Base-by-base conservation (phyloP, 108 stramenopile species). In the Chaetoceros tenuissimus region DNA sequence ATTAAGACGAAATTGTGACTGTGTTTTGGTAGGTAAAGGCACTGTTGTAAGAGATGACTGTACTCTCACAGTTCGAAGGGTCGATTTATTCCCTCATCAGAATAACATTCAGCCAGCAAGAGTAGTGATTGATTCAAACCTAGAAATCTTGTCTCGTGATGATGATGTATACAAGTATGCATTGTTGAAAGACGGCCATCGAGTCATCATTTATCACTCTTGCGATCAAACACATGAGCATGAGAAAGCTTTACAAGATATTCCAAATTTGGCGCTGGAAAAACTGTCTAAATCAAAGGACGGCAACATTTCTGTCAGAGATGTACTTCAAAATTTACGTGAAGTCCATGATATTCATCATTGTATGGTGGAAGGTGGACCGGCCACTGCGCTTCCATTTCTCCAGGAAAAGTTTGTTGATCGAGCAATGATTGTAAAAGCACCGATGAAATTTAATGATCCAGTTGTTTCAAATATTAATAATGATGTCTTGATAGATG, bases 311-410 rank as follows among this genome's bases (percentile, higher is more conserved):
- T 81, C 78, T n/a, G 63, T 75, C 26, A 19, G 34, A 19, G 45
- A 55, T 7, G 57, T 81, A 0, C 21, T 77, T 29, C 43, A 72
- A 40, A 69, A 78, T 58, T 63, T 83, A 30, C n/a, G n/a, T n/a
- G 1, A 45, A 34, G 23, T 34, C 46, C 47, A 68, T 57, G 65
- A 66, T 27, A 46, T 86, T 16, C 56, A 70, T n/a, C 89, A 90
- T 62, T 59, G 86, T 10, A 84, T 90, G 82, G 82, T 90, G 29
- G 89, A 90, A 71, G 89, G 89, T 31, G 89, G 89, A 27, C 89
- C 89, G 19, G 47, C 61, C 3, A 84, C 84, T 3, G 89, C 89
- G 47, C 68, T 31, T 34, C 48, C 53, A 7, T 90, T 90, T 58
- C 59, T 90, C 5, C 22, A 74, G 48, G 73, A 72, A 27, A 20